Percentiles rank a stretch among this genome's conserved stretches.
Conservation (phyloP, 2,329 filamentous ascomycete genomes). For the Ascosphaera pollenicola region DNA sequence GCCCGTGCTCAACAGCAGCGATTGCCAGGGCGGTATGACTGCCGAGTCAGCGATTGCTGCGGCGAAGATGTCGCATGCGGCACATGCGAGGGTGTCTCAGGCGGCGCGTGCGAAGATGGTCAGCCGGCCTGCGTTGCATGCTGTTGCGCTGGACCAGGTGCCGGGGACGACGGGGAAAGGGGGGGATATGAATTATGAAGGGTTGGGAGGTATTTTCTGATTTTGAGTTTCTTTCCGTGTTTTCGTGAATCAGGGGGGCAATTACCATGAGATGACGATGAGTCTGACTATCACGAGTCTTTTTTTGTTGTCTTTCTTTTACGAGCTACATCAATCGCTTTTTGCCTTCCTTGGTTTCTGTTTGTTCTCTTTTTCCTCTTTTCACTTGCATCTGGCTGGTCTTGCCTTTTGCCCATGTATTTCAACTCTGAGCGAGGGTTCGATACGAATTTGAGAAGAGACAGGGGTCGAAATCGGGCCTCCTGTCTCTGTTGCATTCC, state of each 20-base stretch:
- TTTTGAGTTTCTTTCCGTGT: constrained; percentile 2
- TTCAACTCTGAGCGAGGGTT: too few species aligned
- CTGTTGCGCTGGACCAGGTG: constrained; percentile 60
- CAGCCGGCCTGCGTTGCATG: constrained; percentile 63
- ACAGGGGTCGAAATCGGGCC: too few species aligned
- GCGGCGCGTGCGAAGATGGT: constrained; percentile 26
- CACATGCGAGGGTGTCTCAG: neutral
- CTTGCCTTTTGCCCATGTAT: too few species aligned
- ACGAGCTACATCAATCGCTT: too few species aligned
- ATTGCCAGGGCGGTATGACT: neutral
- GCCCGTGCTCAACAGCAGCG: too few species aligned
- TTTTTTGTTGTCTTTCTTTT: neutral
- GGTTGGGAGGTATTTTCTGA: neutral
- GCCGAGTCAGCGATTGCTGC: neutral
- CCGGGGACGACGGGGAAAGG: constrained; percentile 11
- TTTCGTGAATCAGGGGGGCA: neutral
- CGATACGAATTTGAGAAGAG: too few species aligned
- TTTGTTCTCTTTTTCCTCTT: too few species aligned
- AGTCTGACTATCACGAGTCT: neutral
- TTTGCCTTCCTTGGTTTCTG: too few species aligned
- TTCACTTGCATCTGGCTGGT: too few species aligned
- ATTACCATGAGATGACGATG: neutral
- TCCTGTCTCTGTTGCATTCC: too few species aligned
- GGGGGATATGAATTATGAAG: neutral
- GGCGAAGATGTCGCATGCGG: neutral